Conservation (phyloP, 2,329 filamentous ascomycete species). For the Chaetomium globosum region DNA sequence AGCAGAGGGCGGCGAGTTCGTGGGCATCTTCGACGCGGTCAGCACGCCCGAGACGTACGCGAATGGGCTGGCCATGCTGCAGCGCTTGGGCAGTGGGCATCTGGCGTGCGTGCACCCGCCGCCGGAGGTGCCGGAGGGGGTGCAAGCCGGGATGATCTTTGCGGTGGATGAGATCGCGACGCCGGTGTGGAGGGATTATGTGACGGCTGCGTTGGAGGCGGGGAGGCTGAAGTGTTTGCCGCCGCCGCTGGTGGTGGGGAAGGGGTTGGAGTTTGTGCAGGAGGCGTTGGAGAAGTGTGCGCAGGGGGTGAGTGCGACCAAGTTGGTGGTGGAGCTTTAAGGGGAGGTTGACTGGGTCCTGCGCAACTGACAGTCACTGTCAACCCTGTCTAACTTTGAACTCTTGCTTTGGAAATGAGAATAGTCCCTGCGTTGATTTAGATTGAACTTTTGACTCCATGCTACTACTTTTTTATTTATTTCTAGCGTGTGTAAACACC, state of each 20-base stretch:
- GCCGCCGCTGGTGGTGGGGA: not conserved
- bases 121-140: not conserved
- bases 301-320: not conserved
- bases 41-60: conserved; percentile 1
- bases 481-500: no score
- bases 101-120: not conserved
- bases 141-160: not conserved
- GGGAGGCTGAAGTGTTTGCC: not conserved
- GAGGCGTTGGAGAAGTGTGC: not conserved
- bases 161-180: not conserved
- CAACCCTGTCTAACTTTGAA: no score
- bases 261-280: not conserved
- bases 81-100: not conserved
- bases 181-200: not conserved
- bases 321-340: not conserved
- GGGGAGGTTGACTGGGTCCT: not conserved
- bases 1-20: not conserved
- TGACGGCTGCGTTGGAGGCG: not conserved
- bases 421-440: no score
- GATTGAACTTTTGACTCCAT: no score
- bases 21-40: not conserved
- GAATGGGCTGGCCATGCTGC: not conserved
- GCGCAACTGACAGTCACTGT: no score
- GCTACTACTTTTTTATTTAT: no score
- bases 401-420: no score